These are phyloP conservation scores for Diphasiastrum complanatum DNA, from an alignment of 83 land plant species.

Conservation along the genomic window DNA sequence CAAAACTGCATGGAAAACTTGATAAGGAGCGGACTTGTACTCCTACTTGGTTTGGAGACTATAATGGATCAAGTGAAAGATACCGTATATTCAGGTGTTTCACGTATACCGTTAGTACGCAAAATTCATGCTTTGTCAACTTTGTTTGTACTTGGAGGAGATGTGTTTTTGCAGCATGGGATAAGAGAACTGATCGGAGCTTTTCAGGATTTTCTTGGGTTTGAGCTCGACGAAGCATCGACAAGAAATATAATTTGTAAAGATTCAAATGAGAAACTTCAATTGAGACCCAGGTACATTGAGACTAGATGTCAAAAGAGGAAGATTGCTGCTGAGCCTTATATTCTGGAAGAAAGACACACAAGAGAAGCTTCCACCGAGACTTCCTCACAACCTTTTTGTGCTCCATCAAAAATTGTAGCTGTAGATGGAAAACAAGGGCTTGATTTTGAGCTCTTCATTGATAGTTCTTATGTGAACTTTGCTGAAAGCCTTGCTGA, in stretches of 20 bases:
- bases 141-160: constrained; percentile 47
- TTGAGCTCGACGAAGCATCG: constrained; percentile 22
- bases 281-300: no score
- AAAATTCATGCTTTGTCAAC: constrained; percentile 82
- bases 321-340: constrained; percentile 3
- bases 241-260: neutral
- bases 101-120: constrained; percentile 47
- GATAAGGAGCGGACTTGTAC: constrained; percentile 48
- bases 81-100: constrained; percentile 18
- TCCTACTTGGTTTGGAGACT: constrained; percentile 73
- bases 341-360: constrained; percentile 1
- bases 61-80: constrained; percentile 21
- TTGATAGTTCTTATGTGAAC: constrained; percentile 64
- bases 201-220: constrained; percentile 58
- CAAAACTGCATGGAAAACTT: constrained; percentile 13
- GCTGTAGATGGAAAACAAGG: neutral
- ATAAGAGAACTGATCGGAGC: constrained; percentile 42
- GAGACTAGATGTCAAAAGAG: no score
- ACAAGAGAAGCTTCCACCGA: neutral
- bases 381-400: no score
- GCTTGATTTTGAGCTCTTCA: constrained; percentile 60
- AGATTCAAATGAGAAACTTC: no score
- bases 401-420: no score
- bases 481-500: constrained; percentile 74
- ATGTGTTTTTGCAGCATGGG: constrained; percentile 52